phyloP scores from a whole-genome alignment of 176 grass and related monocot genomes.

The Aegilops tauschii region DNA sequence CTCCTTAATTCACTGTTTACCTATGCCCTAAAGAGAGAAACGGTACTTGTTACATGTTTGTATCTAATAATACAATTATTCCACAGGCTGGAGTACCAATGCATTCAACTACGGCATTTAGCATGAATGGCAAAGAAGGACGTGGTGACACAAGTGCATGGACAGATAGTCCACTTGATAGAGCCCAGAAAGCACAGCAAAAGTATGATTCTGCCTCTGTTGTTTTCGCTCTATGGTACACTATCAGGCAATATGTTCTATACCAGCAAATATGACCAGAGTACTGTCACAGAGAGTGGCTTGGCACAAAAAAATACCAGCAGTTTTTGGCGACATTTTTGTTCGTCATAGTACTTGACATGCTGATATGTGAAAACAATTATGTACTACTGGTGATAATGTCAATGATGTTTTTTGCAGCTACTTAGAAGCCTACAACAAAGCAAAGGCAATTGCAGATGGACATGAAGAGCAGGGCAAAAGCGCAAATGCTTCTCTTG shows the following conservation, averaged over 20 bases:
- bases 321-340: neutral
- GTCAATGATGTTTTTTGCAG: slow-evolving; percentile 36
- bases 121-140: slow-evolving; percentile 77
- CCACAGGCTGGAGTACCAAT: slow-evolving; percentile 74
- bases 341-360: neutral
- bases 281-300: neutral
- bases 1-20: slow-evolving; percentile 7
- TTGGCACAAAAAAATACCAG: neutral
- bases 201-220: slow-evolving; percentile 43
- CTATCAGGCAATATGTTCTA: neutral
- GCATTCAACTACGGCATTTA: slow-evolving; percentile 92
- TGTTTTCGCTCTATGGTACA: neutral
- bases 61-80: slow-evolving; percentile 1
- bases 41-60: slow-evolving; percentile 17
- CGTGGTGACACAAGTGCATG: slow-evolving; percentile 82
- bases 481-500: slow-evolving; percentile 54
- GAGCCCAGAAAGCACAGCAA: slow-evolving; percentile 84
- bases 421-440: slow-evolving; percentile 94
- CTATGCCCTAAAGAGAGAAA: neutral
- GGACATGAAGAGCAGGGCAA: slow-evolving; percentile 46
- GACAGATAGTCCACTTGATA: slow-evolving; percentile 88
- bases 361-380: neutral
- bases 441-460: slow-evolving; percentile 76
- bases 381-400: slow-evolving; percentile 7
- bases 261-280: neutral